Evolutionary conservation across 148 eudicot genomes (phyloP).

Genomic region (Diospyros lotus): DNA sequence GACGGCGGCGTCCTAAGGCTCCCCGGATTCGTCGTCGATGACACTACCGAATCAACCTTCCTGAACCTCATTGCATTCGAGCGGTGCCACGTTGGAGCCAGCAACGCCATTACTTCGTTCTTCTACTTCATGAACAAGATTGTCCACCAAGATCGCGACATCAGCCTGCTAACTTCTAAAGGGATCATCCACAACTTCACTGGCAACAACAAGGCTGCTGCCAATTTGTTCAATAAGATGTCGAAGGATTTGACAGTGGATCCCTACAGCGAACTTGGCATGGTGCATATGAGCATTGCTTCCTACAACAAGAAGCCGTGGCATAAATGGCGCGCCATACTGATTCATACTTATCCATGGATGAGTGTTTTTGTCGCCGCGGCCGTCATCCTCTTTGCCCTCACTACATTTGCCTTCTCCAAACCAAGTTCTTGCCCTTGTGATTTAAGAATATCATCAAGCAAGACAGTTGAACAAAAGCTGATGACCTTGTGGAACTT

Average conservation of each 20-base stretch:
- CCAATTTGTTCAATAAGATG: too few relatives aligned
- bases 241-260: too few relatives aligned
- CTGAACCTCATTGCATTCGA: slow-evolving; percentile 34
- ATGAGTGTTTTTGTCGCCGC: not conserved
- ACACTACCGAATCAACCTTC: slow-evolving; percentile 21
- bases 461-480: slow-evolving; percentile 43
- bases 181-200: too few relatives aligned
- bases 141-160: slow-evolving; percentile 14
- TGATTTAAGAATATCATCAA: slow-evolving; percentile 19
- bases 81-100: slow-evolving; percentile 28
- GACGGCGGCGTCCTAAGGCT: slow-evolving; percentile 20
- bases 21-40: slow-evolving; percentile 26
- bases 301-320: not conserved
- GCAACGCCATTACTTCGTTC: slow-evolving; percentile 27
- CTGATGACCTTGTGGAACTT: slow-evolving; percentile 41
- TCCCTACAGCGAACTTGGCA: not conserved
- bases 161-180: too few relatives aligned
- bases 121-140: slow-evolving; percentile 30
- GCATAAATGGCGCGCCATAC: not conserved
- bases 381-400: not conserved
- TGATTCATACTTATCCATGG: not conserved
- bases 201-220: too few relatives aligned
- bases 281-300: not conserved
- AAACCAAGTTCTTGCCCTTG: slow-evolving; percentile 13
- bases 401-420: slow-evolving; percentile 6